Evolutionary conservation across 495 filamentous ascomycete genomes (phyloP).

Genomic region (Neurospora intermedia): DNA sequence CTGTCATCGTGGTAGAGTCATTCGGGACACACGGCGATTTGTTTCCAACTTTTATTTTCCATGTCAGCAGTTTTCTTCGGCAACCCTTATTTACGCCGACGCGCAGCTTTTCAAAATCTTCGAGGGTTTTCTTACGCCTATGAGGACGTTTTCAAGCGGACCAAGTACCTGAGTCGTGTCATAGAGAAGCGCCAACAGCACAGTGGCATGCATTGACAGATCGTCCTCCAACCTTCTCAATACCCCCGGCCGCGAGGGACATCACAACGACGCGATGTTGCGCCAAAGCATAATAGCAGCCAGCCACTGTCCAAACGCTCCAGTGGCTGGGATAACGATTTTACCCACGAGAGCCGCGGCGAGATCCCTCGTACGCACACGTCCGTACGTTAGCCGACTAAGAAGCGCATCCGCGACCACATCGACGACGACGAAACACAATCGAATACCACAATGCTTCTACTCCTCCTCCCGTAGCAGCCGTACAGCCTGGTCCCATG

Average conservation of each 20-base stretch:
- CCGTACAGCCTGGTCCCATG: constrained; percentile 3
- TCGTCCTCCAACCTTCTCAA: not conserved
- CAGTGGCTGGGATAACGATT: not conserved
- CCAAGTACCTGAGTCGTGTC: not conserved
- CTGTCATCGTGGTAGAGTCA: not conserved
- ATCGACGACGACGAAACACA: not conserved
- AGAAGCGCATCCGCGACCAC: not conserved
- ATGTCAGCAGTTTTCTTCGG: not conserved
- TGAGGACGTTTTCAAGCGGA: not conserved
- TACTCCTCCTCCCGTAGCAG: constrained; percentile 5
- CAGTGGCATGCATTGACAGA: not conserved
- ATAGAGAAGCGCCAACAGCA: not conserved
- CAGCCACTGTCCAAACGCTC: not conserved
- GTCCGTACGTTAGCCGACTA: not conserved
- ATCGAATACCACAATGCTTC: not conserved
- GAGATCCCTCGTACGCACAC: not conserved
- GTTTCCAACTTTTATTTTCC: not conserved
- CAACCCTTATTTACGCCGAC: not conserved
- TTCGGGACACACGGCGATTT: not conserved
- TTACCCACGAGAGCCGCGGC: not conserved
- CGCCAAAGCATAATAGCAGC: not conserved
- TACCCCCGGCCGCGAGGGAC: not conserved
- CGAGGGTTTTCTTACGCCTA: not conserved
- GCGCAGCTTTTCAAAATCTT: not conserved
- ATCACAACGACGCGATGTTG: not conserved